phyloP scores from a whole-genome alignment of 352 stramenopile species.

The Elongisporangium prolatum region DNA sequence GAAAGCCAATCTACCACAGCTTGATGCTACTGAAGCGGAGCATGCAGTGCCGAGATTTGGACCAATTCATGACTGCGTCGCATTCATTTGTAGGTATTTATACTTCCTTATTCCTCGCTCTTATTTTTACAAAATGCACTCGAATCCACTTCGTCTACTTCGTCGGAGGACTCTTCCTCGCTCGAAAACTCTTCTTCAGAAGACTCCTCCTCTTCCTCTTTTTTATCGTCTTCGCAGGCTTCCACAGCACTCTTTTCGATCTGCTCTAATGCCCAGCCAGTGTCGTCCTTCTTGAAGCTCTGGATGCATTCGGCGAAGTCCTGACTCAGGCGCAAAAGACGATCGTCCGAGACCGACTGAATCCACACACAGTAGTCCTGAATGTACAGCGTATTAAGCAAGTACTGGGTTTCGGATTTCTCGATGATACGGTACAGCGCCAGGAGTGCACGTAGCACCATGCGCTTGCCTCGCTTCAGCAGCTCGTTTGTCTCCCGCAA shows the following conservation, averaged over 20 bases:
- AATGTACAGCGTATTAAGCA: slow-evolving; percentile 95
- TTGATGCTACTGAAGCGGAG: no score
- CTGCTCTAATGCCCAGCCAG: slow-evolving; percentile 71
- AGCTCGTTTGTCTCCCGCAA: slow-evolving; percentile 84
- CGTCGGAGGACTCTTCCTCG: slow-evolving; percentile 15
- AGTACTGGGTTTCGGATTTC: slow-evolving; percentile 95
- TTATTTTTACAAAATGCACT: background rate
- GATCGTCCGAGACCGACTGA: slow-evolving; percentile 54
- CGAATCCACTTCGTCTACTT: slow-evolving; percentile 8
- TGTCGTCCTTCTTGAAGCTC: slow-evolving; percentile 62
- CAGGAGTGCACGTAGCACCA: slow-evolving; percentile 89
- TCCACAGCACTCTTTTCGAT: slow-evolving; percentile 61
- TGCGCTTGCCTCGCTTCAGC: slow-evolving; percentile 81
- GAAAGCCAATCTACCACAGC: background rate
- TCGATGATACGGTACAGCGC: slow-evolving; percentile 90
- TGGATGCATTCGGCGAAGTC: slow-evolving; percentile 22
- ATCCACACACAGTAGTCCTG: slow-evolving; percentile 92
- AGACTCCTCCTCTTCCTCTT: slow-evolving; percentile 14
- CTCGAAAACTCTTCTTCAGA: slow-evolving; percentile 19
- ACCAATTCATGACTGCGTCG: background rate
- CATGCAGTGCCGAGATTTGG: background rate
- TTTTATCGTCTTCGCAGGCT: slow-evolving; percentile 12
- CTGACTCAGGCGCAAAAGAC: slow-evolving; percentile 28
- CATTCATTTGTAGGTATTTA: background rate
- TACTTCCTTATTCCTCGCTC: background rate